Percentiles rank a stretch among this genome's conserved stretches.
Evolutionary conservation across 306 rosid species (phyloP).

Genomic region (Casuarina cunninghamiana): DNA sequence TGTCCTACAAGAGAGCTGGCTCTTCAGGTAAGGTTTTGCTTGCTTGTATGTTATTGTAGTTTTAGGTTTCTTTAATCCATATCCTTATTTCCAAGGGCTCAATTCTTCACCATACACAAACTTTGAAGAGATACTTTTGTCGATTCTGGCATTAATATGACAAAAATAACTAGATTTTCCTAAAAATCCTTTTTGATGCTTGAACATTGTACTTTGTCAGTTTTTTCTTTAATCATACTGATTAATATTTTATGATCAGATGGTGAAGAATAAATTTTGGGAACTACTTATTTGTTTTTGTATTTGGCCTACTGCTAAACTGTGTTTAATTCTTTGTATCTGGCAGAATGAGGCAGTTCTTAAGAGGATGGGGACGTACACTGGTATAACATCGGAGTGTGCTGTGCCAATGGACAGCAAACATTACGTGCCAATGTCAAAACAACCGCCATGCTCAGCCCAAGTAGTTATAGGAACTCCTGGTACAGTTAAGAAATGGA

Average conservation of each 20-base stretch:
- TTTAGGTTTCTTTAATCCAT: not conserved
- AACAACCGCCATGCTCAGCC: slow-evolving; percentile 58
- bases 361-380: slow-evolving; percentile 77
- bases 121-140: not conserved
- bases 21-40: slow-evolving; percentile 54
- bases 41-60: not conserved
- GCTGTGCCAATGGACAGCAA: slow-evolving; percentile 68
- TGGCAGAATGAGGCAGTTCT: slow-evolving; percentile 84
- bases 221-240: not conserved
- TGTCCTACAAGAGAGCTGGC: slow-evolving; percentile 94
- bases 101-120: not conserved
- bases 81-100: not conserved
- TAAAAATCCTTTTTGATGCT: not conserved
- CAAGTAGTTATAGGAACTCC: slow-evolving; percentile 94
- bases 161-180: not conserved
- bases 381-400: slow-evolving; percentile 69
- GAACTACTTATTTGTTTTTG: not conserved
- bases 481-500: slow-evolving; percentile 78
- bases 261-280: not conserved
- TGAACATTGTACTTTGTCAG: not conserved
- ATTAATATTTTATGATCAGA: not conserved
- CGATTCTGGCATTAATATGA: not conserved
- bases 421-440: slow-evolving; percentile 27
- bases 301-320: not conserved
- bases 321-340: not conserved